Evolutionary conservation across 2,329 filamentous ascomycete species (phyloP), one percentile per base, ranked within the genome.

Genomic region (Lizonia empirigonia): DNA sequence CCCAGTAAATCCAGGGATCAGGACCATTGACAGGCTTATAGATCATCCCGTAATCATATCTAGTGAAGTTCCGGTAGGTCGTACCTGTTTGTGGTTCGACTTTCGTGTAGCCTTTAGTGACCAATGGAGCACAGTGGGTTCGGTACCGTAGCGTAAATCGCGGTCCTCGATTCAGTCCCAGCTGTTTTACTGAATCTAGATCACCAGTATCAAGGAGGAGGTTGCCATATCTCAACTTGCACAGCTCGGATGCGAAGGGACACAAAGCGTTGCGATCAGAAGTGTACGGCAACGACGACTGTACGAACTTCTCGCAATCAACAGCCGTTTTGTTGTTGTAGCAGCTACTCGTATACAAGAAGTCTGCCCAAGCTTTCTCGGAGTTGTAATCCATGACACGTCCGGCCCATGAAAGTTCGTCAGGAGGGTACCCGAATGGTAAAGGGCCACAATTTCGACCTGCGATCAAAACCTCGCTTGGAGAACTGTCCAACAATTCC

Each of bases 391-490:
- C 7, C 27, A 34, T 32, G 7, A 4, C 35, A 22, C 22, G 10
- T 42, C 23, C 50, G 54, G 4, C 22, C 20, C 8, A 24, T 38
- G 16, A 12, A 3, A 13, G 10, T 13, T 12, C n/a, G n/a, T 15
- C 40, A 16, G 2, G 12, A n/a, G 12, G 15, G 16, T 10, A 9
- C 2, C 26, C 26, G 16, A 8, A 34, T 18, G 19, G 7, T n/a
- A 44, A n/a, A 23, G 13, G 8, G 6, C 27, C 29, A 13, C 69
- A 74, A 15, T 60, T 45, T 1, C 51, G 44, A 7, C 68, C 63
- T 7, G 41, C 30, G 2, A 74, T 55, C 1, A 74, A 52, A 6
- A 68, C 66, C 37, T 72, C 62, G 23, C 68, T 66, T 1, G 68
- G 63, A 1, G 59, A 55, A 8, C 55, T 50, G 7, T 65, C 63